Conservation (phyloP, 129 eudicot genomes). For the Tagetes erecta region DNA sequence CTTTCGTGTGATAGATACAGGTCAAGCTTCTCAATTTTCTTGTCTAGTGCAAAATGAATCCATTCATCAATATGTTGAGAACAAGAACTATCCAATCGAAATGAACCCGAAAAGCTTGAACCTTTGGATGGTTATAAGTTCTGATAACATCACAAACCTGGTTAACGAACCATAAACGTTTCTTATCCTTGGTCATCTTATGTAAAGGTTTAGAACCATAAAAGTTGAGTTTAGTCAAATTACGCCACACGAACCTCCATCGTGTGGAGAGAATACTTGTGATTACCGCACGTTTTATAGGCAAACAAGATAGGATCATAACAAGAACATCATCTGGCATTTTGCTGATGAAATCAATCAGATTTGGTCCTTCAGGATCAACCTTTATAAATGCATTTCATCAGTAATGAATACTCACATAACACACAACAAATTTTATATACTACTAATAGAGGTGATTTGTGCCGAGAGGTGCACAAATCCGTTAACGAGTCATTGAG, state of each 20-base stretch:
- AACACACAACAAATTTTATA: no score
- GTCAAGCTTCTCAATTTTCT: conserved; percentile 13
- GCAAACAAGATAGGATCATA: conserved; percentile 29
- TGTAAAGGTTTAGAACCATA: conserved; percentile 27
- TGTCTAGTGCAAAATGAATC: conserved; percentile 5
- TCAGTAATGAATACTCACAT: no score
- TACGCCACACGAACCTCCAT: conserved; percentile 47
- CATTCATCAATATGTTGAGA: background rate
- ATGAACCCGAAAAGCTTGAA: background rate
- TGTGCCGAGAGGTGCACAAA: no score
- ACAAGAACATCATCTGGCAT: conserved; percentile 50
- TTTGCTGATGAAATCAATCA: conserved; percentile 21
- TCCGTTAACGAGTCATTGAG: no score
- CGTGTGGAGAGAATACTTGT: conserved; percentile 41
- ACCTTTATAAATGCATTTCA: no score
- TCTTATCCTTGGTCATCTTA: conserved; percentile 10
- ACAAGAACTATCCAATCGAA: background rate
- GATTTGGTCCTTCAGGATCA: background rate
- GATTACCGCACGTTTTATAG: conserved; percentile 37
- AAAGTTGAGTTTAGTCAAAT: conserved; percentile 35
- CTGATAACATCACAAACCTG: conserved; percentile 39
- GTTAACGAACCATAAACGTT: conserved; percentile 22
- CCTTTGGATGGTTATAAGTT: conserved; percentile 21
- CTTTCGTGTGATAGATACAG: background rate
- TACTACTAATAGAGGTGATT: no score